phyloP scores from a whole-genome alignment of 2,329 filamentous ascomycete genomes.

The Claviceps capensis region DNA sequence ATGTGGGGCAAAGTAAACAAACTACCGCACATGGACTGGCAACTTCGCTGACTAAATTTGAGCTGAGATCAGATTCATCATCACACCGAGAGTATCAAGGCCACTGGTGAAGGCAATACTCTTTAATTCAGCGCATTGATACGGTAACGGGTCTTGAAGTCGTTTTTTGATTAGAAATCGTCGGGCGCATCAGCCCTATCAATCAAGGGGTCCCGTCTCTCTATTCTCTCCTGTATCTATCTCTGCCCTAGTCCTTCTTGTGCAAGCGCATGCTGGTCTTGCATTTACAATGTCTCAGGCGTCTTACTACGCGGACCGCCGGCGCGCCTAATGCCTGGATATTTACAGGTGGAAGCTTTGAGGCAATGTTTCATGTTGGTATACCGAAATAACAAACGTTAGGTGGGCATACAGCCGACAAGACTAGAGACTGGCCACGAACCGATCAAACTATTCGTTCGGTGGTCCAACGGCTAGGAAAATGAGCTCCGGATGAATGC shows the following conservation, averaged over 20 bases:
- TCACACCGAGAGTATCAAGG: not conserved
- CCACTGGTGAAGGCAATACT: not conserved
- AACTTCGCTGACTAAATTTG: constrained; percentile 13
- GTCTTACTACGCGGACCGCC: too few species aligned
- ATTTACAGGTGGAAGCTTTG: not conserved
- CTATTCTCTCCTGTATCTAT: too few species aligned
- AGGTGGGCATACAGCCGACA: not conserved
- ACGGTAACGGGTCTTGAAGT: not conserved
- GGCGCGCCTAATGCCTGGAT: not conserved
- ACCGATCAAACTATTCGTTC: not conserved
- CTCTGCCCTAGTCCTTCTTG: too few species aligned
- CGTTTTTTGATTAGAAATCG: not conserved
- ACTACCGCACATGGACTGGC: not conserved
- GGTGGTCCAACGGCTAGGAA: not conserved
- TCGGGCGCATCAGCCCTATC: not conserved
- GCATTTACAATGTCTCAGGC: too few species aligned
- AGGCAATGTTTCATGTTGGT: not conserved
- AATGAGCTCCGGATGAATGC: not conserved
- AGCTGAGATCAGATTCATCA: not conserved
- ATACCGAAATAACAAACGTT: not conserved
- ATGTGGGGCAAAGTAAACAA: constrained; percentile 27
- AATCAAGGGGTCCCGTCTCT: not conserved
- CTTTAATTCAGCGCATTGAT: not conserved
- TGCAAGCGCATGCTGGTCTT: not conserved
- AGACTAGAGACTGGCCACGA: not conserved